Percentiles rank a stretch among this genome's conserved stretches.
phyloP scores from a whole-genome alignment of 2,329 filamentous ascomycete genomes.

The Fusarium napiforme region DNA sequence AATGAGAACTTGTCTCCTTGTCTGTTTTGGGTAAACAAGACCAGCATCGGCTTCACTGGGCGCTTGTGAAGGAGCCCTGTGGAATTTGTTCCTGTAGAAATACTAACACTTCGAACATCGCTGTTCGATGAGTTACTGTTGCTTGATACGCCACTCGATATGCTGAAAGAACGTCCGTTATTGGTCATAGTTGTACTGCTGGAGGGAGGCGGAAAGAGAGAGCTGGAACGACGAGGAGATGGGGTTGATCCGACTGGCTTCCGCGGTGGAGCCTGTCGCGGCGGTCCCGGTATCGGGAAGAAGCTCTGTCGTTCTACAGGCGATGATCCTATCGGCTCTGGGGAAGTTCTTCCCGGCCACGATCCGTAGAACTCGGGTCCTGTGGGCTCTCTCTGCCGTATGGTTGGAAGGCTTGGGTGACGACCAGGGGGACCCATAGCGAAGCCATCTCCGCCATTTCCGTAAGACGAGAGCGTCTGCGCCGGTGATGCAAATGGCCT shows the following conservation, averaged over 20 bases:
- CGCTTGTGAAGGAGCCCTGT: conserved; percentile 47
- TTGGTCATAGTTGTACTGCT: conserved; percentile 14
- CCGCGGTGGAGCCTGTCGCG: conserved; percentile 18
- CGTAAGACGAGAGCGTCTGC: background rate
- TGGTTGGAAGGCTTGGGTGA: conserved; percentile 33
- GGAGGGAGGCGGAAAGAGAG: conserved; percentile 7
- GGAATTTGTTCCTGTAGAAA: conserved; percentile 42
- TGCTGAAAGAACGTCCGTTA: conserved; percentile 36
- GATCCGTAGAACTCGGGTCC: conserved; percentile 13
- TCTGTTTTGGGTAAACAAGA: conserved; percentile 47
- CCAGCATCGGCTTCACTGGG: conserved; percentile 50
- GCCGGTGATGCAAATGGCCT: conserved; percentile 4
- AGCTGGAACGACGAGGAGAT: conserved; percentile 31
- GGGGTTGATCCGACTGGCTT: conserved; percentile 34
- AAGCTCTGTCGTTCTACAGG: conserved; percentile 25
- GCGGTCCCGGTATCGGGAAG: conserved; percentile 11
- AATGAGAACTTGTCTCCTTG: conserved; percentile 41
- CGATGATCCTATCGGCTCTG: conserved; percentile 22
- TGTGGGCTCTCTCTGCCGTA: conserved; percentile 34
- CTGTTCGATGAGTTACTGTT: conserved; percentile 44
- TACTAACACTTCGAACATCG: conserved; percentile 39
- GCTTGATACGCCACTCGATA: conserved; percentile 38
- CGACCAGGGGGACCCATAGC: conserved; percentile 10
- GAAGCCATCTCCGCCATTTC: conserved; percentile 1
- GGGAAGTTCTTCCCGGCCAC: conserved; percentile 36